These are phyloP conservation scores for Camellia sinensis DNA, from an alignment of 148 eudicot genomes.

Conservation along the genomic window DNA sequence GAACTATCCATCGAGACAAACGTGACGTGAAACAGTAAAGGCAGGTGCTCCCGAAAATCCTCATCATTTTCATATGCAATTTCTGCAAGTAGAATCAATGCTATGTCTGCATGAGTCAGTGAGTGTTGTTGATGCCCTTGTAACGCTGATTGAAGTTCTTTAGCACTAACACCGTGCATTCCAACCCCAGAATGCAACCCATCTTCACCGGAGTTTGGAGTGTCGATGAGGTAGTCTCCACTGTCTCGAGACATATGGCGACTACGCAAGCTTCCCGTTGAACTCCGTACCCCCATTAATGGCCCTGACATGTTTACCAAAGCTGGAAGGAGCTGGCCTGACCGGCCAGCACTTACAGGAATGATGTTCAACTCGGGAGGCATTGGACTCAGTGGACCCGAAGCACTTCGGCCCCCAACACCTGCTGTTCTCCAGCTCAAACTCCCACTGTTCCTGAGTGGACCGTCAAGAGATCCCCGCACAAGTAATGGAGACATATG, in stretches of 20 bases:
- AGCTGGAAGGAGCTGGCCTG: slow-evolving; percentile 94
- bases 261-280: slow-evolving; percentile 92
- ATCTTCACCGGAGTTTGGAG: slow-evolving; percentile 95
- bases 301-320: slow-evolving; percentile 98
- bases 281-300: slow-evolving; percentile 91
- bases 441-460: slow-evolving; percentile 87
- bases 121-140: slow-evolving; percentile 99
- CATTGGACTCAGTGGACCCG: slow-evolving; percentile 93
- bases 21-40: slow-evolving; percentile 90
- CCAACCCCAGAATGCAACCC: slow-evolving; percentile 63
- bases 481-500: slow-evolving; percentile 99
- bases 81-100: slow-evolving; percentile 92
- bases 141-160: slow-evolving; percentile 95
- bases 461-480: slow-evolving; percentile 94
- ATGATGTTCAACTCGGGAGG: slow-evolving; percentile 84
- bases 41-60: slow-evolving; percentile 93
- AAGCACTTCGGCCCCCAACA: slow-evolving; percentile 92
- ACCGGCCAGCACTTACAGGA: slow-evolving; percentile 84
- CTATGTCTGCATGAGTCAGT: slow-evolving; percentile 94
- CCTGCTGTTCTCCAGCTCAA: slow-evolving; percentile 91
- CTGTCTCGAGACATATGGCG: slow-evolving; percentile 98
- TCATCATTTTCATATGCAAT: slow-evolving; percentile 98
- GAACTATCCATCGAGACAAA: slow-evolving; percentile 99
- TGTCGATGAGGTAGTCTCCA: slow-evolving; percentile 94
- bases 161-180: slow-evolving; percentile 74